Evolutionary conservation across 345 rosid genomes (phyloP).

Genomic region (Hevea brasiliensis): DNA sequence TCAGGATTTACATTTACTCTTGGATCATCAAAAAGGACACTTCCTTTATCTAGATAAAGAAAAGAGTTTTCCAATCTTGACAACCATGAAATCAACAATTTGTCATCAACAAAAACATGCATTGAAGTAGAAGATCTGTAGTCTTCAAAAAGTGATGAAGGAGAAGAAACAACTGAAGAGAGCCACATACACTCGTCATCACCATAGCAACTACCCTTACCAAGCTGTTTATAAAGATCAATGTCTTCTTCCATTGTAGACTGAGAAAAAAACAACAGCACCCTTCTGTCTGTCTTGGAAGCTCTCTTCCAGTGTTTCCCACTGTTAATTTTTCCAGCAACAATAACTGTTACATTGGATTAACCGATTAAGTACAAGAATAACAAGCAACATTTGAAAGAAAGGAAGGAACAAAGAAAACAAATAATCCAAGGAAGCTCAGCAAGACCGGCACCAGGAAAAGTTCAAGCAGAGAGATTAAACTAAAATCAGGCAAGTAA

Average conservation of each 20-base stretch:
- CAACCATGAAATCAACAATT: slow-evolving; percentile 42
- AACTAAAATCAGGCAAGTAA: too few species aligned
- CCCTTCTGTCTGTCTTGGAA: slow-evolving; percentile 18
- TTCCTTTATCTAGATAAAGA: slow-evolving; percentile 30
- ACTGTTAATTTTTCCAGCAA: slow-evolving; percentile 10
- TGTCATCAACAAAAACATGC: slow-evolving; percentile 31
- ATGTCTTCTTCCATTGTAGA: slow-evolving; percentile 31
- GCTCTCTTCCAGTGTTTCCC: slow-evolving; percentile 19
- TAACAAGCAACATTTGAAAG: not conserved
- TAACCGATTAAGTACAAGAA: not conserved
- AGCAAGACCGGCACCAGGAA: too few species aligned
- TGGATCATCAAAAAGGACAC: too few species aligned
- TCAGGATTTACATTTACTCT: slow-evolving; percentile 11
- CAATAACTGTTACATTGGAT: slow-evolving; percentile 18
- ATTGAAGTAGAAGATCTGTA: slow-evolving; percentile 38
- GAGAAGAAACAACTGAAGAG: slow-evolving; percentile 39
- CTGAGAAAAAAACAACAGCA: slow-evolving; percentile 23
- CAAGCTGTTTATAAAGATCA: slow-evolving; percentile 24
- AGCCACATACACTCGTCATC: slow-evolving; percentile 45
- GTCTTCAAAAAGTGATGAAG: slow-evolving; percentile 35
- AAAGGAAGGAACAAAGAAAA: not conserved
- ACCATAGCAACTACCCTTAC: slow-evolving; percentile 30
- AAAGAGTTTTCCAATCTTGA: slow-evolving; percentile 36
- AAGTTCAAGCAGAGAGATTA: too few species aligned
- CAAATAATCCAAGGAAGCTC: not conserved